These are phyloP conservation scores for Urochloa ruziziensis DNA, from an alignment of 176 grass and related monocot species.

Conservation along the genomic window DNA sequence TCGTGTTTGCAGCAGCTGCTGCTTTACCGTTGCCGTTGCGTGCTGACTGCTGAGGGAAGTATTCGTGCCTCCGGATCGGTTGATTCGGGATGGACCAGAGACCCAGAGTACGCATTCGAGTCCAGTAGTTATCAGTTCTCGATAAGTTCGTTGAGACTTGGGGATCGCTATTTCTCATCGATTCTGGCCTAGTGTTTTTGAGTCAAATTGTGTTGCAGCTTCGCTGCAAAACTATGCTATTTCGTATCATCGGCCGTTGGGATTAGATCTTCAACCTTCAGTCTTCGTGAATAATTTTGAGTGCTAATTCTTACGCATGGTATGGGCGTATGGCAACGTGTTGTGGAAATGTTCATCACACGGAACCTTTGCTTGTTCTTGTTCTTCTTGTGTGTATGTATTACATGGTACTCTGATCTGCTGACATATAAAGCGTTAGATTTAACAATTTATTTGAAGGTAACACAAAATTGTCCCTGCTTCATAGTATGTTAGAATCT, in stretches of 20 bases:
- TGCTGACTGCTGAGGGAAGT: conserved; percentile 3
- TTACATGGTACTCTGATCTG: not conserved
- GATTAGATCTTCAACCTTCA: not conserved
- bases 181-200: not conserved
- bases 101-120: not conserved
- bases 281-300: not conserved
- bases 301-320: not conserved
- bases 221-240: not conserved
- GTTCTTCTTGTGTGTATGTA: not conserved
- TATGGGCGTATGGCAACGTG: not conserved
- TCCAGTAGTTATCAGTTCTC: not conserved
- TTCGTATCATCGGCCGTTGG: not conserved
- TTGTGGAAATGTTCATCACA: not conserved
- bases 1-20: not conserved
- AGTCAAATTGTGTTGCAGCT: not conserved
- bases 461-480: not conserved
- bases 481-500: not conserved
- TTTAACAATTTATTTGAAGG: not conserved
- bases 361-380: not conserved
- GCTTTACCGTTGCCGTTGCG: not conserved
- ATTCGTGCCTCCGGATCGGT: not conserved
- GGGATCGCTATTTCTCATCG: not conserved
- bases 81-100: not conserved
- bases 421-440: not conserved
- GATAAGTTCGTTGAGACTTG: not conserved